These are phyloP conservation scores for Daldinia sp. DNA, from an alignment of 2,329 filamentous ascomycete species.

Conservation along the genomic window DNA sequence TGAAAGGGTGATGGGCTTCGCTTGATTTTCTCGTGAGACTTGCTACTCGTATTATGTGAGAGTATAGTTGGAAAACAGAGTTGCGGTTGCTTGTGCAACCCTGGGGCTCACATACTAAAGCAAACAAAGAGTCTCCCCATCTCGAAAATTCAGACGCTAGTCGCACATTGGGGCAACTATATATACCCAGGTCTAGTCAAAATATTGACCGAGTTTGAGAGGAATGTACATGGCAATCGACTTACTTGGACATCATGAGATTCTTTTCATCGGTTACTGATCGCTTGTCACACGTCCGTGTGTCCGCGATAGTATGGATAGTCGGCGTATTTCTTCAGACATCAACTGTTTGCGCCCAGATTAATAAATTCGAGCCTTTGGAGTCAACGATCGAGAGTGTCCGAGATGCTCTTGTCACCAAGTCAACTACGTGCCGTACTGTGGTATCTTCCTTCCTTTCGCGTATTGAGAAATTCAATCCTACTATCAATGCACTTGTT, in stretches of 20 bases:
- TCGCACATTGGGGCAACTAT: constrained; percentile 4
- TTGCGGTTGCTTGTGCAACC: neutral
- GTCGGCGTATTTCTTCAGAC: constrained; percentile 18
- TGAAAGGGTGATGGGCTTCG: neutral
- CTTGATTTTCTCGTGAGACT: neutral
- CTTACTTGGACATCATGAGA: constrained; percentile 19
- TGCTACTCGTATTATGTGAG: neutral
- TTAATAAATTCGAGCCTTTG: constrained; percentile 55
- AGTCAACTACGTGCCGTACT: constrained; percentile 61
- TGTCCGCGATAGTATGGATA: constrained; percentile 10
- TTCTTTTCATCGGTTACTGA: constrained; percentile 1
- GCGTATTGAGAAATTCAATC: constrained; percentile 65
- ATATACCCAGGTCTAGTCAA: constrained; percentile 24
- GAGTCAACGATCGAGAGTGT: constrained; percentile 67
- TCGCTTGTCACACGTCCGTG: constrained; percentile 18
- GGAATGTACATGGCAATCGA: neutral
- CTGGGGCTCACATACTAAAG: constrained; percentile 10
- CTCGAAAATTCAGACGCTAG: neutral
- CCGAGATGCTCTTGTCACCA: constrained; percentile 62
- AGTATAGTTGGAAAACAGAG: neutral
- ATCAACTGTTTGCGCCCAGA: constrained; percentile 4
- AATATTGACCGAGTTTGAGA: constrained; percentile 10
- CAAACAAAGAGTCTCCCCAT: constrained; percentile 11
- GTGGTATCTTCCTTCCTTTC: constrained; percentile 64
- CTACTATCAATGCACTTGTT: constrained; percentile 64